Evolutionary conservation across 1,284 basidiomycete species (phyloP), one percentile per base, ranked within the genome.

Genomic region (Fomitopsis betulina): DNA sequence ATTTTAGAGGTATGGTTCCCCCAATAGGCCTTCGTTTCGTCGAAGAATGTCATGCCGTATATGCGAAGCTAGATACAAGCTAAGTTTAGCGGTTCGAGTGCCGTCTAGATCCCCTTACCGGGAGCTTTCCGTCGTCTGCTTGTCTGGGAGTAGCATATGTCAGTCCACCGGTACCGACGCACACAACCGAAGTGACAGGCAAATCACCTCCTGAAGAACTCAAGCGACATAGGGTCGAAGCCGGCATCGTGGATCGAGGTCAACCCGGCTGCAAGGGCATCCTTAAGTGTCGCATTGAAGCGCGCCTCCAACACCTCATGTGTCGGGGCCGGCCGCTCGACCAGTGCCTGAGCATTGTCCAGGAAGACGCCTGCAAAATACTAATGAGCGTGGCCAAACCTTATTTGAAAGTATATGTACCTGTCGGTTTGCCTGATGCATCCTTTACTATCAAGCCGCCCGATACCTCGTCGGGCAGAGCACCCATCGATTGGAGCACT

Each of bases 211-310:
- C 80, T 79, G 74, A 91, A 93, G 68, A 95, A 91, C 1, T 79
- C 78, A 37, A 94, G 76, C 33, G 91, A 91, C 13, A 73, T 72
- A 17, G 86, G 85, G 59, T 82, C 78, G 52, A 91, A 78, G 13
- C 87, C 88, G 6, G 93, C 94, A 68, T 96, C 94, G 69, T 95
- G 93, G 37, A 96, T 82, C 0, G 87, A 83, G 0, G 91, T 93
- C 58, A 96, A 71, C 9, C 94, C 94, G 55, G 79, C 72, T 0
- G 81, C 73, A 47, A 93, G 77, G 9, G 88, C 91, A 67, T 93
- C 85, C 42, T 77, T 73, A 25, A 89, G 81, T 10, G 90, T 81
- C 32, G 81, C 75, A 43, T 79, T 76, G 66, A 94, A 89, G 57
- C 81, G 86, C 61, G 79, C 76, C 59, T 83, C 68, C 47, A 91